Evolutionary conservation across 805 yeast genomes (phyloP).

Genomic region (Tetrapisispora phaffii): DNA sequence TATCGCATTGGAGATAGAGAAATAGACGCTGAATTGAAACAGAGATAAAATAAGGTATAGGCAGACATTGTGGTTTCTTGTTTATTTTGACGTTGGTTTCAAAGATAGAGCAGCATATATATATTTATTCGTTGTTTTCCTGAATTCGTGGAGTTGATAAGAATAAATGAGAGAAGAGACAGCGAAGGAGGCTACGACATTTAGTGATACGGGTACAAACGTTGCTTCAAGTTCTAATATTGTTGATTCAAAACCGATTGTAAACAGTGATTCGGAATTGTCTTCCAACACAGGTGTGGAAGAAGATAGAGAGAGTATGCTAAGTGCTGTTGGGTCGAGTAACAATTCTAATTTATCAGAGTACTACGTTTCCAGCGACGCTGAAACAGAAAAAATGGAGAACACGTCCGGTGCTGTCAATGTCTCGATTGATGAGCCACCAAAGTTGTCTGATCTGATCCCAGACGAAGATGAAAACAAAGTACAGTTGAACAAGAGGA

Average conservation of each 20-base stretch:
- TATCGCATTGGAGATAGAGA: too few species aligned
- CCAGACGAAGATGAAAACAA: constrained; percentile 7
- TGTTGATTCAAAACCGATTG: background rate
- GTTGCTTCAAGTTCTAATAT: background rate
- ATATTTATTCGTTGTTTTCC: background rate
- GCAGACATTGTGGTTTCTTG: too few species aligned
- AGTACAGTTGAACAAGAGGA: constrained; percentile 30
- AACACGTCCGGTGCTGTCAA: constrained; percentile 62
- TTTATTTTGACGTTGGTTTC: too few species aligned
- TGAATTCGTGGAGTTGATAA: background rate
- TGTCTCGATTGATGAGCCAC: constrained; percentile 10
- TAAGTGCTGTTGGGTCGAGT: constrained; percentile 20
- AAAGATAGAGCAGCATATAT: too few species aligned
- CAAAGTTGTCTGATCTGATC: constrained; percentile 16
- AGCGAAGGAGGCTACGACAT: background rate
- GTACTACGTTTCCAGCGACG: constrained; percentile 48
- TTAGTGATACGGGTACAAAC: background rate
- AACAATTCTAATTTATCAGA: constrained; percentile 8
- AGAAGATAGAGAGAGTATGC: constrained; percentile 15
- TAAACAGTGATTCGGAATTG: background rate
- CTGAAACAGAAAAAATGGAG: constrained; percentile 85
- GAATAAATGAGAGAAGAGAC: constrained; percentile 2
- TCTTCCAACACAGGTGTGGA: constrained; percentile 5
- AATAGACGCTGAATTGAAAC: too few species aligned
- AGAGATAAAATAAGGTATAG: too few species aligned